Conservation (phyloP, 345 rosid species). For the Heritiera littoralis region DNA sequence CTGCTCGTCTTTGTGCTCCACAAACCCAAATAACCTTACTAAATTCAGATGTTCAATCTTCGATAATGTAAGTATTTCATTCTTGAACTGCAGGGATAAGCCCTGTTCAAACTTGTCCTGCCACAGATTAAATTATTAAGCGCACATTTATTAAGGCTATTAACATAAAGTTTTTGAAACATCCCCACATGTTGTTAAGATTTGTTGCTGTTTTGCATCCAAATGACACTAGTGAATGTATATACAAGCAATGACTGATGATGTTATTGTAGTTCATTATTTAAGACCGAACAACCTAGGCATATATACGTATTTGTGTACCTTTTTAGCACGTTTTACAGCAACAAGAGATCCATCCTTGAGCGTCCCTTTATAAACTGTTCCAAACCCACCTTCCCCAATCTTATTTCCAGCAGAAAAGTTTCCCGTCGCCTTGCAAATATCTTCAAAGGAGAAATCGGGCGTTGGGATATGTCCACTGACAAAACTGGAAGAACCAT, state of each 20-base stretch:
- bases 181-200: not conserved
- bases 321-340: constrained; percentile 87
- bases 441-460: constrained; percentile 60
- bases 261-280: not conserved
- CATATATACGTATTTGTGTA: constrained; percentile 18
- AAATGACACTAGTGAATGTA: not conserved
- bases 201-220: not conserved
- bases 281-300: not conserved
- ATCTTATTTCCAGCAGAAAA: constrained; percentile 60
- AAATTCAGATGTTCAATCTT: constrained; percentile 89
- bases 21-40: constrained; percentile 74
- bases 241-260: not conserved
- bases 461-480: constrained; percentile 41
- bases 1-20: constrained; percentile 67
- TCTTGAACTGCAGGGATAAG: constrained; percentile 68
- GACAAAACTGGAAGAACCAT: constrained; percentile 45
- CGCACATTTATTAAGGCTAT: not conserved
- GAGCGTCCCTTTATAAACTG: constrained; percentile 78
- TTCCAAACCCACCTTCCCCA: constrained; percentile 85
- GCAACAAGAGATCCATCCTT: constrained; percentile 82
- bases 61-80: constrained; percentile 75
- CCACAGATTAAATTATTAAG: constrained; percentile 31
- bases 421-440: constrained; percentile 71
- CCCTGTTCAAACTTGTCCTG: constrained; percentile 55
- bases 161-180: not conserved